Conservation (phyloP, 2,329 filamentous ascomycete genomes). For the Exophiala sp. region DNA sequence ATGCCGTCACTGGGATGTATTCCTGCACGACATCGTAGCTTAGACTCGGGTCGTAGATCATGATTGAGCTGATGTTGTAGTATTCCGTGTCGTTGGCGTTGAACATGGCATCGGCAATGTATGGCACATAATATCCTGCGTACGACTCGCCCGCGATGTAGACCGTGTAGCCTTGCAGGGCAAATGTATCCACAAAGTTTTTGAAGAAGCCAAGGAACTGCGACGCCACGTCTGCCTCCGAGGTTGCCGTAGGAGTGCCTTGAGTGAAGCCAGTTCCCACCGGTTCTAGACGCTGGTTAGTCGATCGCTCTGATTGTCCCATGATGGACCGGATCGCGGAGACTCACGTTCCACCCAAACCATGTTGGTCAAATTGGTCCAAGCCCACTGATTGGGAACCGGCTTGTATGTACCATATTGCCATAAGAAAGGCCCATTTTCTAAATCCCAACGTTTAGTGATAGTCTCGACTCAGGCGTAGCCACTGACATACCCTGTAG, state of each 20-base stretch:
- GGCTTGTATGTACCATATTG: conserved; percentile 30
- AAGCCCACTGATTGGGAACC: conserved; percentile 51
- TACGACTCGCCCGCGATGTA: conserved; percentile 56
- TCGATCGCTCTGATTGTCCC: not conserved
- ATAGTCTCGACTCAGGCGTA: conserved; percentile 48
- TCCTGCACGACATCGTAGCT: conserved; percentile 49
- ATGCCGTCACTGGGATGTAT: conserved; percentile 41
- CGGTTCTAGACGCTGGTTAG: conserved; percentile 26
- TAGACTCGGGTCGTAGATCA: conserved; percentile 67
- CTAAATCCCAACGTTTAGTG: conserved; percentile 11
- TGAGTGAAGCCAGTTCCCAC: conserved; percentile 63
- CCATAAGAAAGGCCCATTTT: conserved; percentile 35
- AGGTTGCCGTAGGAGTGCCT: conserved; percentile 58
- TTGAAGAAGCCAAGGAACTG: conserved; percentile 74
- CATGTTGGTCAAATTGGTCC: conserved; percentile 70
- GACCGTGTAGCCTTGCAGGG: conserved; percentile 60
- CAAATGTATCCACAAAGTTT: conserved; percentile 68
- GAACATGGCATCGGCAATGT: conserved; percentile 67
- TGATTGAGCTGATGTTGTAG: conserved; percentile 61
- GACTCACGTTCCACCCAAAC: conserved; percentile 60
- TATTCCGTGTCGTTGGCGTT: conserved; percentile 60
- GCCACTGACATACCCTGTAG: conserved; percentile 48
- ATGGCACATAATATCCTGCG: conserved; percentile 61
- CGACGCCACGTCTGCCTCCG: conserved; percentile 61
- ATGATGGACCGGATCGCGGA: not conserved